phyloP scores from a whole-genome alignment of 179 eudicot species.

The Pouteria campechiana region DNA sequence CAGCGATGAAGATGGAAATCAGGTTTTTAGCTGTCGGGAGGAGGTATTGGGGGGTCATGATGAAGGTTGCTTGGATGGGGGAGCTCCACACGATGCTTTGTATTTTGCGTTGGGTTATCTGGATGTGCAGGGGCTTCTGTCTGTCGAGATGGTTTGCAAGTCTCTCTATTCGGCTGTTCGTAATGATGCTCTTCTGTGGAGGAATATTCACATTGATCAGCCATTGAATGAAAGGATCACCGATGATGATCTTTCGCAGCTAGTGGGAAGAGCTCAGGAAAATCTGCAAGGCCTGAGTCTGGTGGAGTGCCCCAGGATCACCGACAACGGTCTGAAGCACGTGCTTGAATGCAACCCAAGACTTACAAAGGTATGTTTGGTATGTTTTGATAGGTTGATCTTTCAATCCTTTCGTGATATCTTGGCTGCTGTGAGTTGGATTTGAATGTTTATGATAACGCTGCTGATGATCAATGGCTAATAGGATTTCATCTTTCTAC shows the following conservation, averaged over 20 bases:
- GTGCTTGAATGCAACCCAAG: slow-evolving; percentile 35
- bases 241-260: slow-evolving; percentile 26
- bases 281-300: slow-evolving; percentile 34
- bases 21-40: neutral
- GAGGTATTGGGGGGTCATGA: neutral
- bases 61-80: slow-evolving; percentile 15
- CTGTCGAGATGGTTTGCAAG: slow-evolving; percentile 46
- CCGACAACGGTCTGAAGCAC: slow-evolving; percentile 25
- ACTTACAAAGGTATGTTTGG: slow-evolving; percentile 41
- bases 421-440: no score
- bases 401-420: no score
- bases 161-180: slow-evolving; percentile 29
- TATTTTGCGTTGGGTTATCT: slow-evolving; percentile 34
- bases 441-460: no score
- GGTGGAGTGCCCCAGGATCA: slow-evolving; percentile 28
- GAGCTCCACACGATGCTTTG: slow-evolving; percentile 30
- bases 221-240: slow-evolving; percentile 25
- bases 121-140: slow-evolving; percentile 34
- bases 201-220: slow-evolving; percentile 16
- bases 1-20: neutral
- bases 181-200: slow-evolving; percentile 44
- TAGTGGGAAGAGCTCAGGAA: slow-evolving; percentile 45
- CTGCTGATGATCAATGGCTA: no score
- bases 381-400: no score
- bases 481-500: no score